phyloP scores from a whole-genome alignment of 2,329 filamentous ascomycete species.

The Ampelomyces quisqualis region DNA sequence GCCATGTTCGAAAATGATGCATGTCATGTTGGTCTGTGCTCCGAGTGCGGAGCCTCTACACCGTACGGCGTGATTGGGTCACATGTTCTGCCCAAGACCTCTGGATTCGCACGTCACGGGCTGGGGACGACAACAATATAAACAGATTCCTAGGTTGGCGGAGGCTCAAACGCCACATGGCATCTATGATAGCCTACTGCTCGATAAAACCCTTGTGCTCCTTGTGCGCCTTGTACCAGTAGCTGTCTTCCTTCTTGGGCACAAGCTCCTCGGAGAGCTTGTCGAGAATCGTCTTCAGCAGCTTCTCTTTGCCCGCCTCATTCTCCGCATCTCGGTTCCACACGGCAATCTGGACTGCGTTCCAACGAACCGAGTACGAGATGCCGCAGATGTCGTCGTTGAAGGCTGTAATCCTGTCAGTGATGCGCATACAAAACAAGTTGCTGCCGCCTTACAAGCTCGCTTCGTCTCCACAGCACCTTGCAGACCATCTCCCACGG shows the following conservation, averaged over 20 bases:
- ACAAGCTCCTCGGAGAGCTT: conserved; percentile 71
- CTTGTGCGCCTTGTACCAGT: conserved; percentile 85
- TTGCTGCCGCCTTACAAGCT: conserved; percentile 56
- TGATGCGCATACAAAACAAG: background rate
- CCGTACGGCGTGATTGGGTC: no score
- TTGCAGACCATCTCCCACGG: conserved; percentile 80
- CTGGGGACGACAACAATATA: no score
- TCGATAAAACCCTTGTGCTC: conserved; percentile 75
- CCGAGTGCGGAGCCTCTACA: no score
- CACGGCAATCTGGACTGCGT: conserved; percentile 81
- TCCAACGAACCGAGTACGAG: conserved; percentile 83
- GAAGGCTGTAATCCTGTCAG: conserved; percentile 38
- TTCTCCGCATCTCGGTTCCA: conserved; percentile 91
- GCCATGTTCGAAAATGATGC: conserved; percentile 4
- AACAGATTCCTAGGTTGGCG: no score
- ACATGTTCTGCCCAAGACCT: background rate
- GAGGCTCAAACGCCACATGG: no score
- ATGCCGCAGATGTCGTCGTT: conserved; percentile 87
- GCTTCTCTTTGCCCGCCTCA: conserved; percentile 71
- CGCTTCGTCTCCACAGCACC: conserved; percentile 62
- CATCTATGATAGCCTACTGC: no score
- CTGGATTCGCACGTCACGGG: no score
- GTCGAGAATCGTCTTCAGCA: conserved; percentile 71
- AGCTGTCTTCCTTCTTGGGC: conserved; percentile 63
- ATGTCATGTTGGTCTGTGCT: conserved; percentile 13